These are phyloP conservation scores for Floccularia luteovirens DNA, from an alignment of 768 basidiomycete species.

Conservation along the genomic window DNA sequence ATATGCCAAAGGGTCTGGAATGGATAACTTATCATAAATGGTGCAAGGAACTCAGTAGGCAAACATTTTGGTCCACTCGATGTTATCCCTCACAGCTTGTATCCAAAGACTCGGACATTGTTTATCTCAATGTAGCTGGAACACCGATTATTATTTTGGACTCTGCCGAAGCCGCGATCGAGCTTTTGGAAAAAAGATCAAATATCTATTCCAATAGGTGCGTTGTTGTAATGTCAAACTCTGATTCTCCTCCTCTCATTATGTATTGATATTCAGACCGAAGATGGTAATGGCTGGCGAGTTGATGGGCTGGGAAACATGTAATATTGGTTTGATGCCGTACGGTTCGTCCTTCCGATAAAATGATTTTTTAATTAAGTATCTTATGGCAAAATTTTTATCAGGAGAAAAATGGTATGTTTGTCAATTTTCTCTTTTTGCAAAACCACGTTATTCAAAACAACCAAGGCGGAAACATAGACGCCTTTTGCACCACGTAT, in stretches of 20 bases:
- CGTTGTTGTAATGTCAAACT: neutral
- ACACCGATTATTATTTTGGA: constrained; percentile 7
- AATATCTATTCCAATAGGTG: constrained; percentile 9
- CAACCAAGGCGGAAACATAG: constrained; percentile 22
- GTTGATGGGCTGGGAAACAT: constrained; percentile 1
- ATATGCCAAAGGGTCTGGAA: neutral
- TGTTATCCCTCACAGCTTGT: neutral
- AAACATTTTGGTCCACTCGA: neutral
- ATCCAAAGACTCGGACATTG: constrained; percentile 7
- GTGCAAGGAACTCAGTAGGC: constrained; percentile 4
- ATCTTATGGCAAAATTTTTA: too few species aligned
- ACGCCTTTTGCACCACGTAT: constrained; percentile 20
- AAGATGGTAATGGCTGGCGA: constrained; percentile 1
- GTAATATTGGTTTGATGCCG: neutral
- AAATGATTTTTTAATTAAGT: too few species aligned
- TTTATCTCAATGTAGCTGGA: constrained; percentile 8
- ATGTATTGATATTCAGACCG: neutral
- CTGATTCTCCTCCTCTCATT: neutral
- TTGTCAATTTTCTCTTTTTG: neutral
- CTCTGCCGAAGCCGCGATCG: constrained; percentile 3
- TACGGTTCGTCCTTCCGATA: constrained; percentile 4
- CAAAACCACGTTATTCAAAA: neutral
- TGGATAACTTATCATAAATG: constrained; percentile 5
- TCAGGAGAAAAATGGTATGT: too few species aligned
- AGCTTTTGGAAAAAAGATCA: constrained; percentile 8